Base-by-base conservation (phyloP, 805 yeast species). In the Starmerella bombi region DNA sequence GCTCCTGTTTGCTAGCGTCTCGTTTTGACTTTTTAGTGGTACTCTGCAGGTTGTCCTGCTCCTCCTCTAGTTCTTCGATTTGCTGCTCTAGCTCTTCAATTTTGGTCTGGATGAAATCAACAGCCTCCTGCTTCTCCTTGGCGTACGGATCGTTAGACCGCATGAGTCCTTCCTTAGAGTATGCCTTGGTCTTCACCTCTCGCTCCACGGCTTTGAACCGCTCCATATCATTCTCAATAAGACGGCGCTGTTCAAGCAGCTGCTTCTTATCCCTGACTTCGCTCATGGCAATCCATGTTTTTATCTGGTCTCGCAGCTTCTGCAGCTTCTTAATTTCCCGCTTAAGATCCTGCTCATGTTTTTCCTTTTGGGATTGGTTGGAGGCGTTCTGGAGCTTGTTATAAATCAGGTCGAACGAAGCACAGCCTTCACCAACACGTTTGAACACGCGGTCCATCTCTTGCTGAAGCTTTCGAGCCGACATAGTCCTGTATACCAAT, bases 311-410 rank as follows among this genome's bases (percentile, higher is more conserved):
- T 58, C 97, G 72, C 52, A 80, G 76, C 58, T 94, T 75, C 59
- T 88, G 98, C 43, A 88, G 69, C 60, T 85, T 88, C 62, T 91
- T 88, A 61, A 91, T 86, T 60, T 91, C 97, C 54, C 91, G 78
- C 64, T 91, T 86, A 57, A 88, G 67, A 58, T 88, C 98, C 45
- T 56, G 48, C 59, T 91, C 98, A 43, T 91, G 69, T 60, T 88
- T 88, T 59, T 88, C 97, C 64, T 88, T 81, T 59, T 86, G 94
- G 3, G 94, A 76, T 49, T 74, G 80, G 52, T 80, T 80, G 48
- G 84, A 86, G 36, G 93, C 75, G 37, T 71, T 70, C 60, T 76
- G 79, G 30, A 88, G 74, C 62, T 88, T 88, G 32, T 83, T 94
- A 55, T 88, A 80, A 25, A 83, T 75, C 40, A 71, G 77, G 55